Conservation (phyloP, 805 yeast genomes). For the Cyberlindnera veronae region DNA sequence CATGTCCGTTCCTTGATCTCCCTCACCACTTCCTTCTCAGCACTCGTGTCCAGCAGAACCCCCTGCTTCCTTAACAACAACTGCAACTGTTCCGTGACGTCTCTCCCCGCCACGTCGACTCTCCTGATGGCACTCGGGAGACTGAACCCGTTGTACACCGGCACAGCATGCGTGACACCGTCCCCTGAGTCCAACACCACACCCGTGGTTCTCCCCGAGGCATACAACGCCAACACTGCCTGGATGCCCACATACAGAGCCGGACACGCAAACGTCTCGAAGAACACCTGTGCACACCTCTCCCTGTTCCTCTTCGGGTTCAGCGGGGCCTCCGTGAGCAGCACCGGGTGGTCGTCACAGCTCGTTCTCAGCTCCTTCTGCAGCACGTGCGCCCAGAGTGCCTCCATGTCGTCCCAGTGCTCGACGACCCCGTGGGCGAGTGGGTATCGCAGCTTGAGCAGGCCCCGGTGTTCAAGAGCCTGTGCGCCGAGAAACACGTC, state of each 20-base stretch:
- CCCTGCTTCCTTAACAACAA: slow-evolving; percentile 71
- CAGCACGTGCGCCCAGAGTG: slow-evolving; percentile 70
- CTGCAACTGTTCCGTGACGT: slow-evolving; percentile 73
- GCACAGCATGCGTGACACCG: slow-evolving; percentile 85
- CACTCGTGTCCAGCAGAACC: slow-evolving; percentile 56
- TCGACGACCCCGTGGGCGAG: slow-evolving; percentile 73
- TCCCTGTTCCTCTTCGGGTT: slow-evolving; percentile 84
- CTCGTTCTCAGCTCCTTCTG: slow-evolving; percentile 51
- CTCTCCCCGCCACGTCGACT: slow-evolving; percentile 82
- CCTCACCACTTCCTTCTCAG: slow-evolving; percentile 81
- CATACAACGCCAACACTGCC: slow-evolving; percentile 80
- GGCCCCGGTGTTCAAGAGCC: slow-evolving; percentile 76
- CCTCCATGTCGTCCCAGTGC: slow-evolving; percentile 87
- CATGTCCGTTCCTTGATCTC: slow-evolving; percentile 74
- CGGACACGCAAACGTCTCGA: slow-evolving; percentile 82
- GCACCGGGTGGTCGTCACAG: slow-evolving; percentile 80
- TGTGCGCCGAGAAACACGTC: slow-evolving; percentile 70
- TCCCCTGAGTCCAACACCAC: slow-evolving; percentile 90
- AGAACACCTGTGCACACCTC: slow-evolving; percentile 85
- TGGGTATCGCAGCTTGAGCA: slow-evolving; percentile 69
- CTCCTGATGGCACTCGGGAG: slow-evolving; percentile 69
- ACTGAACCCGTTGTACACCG: slow-evolving; percentile 86
- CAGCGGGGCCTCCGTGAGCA: slow-evolving; percentile 86
- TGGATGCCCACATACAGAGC: slow-evolving; percentile 95
- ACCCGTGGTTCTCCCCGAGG: slow-evolving; percentile 89